Evolutionary conservation across 2,329 filamentous ascomycete species (phyloP).

Genomic region (Fusarium hainanense): DNA sequence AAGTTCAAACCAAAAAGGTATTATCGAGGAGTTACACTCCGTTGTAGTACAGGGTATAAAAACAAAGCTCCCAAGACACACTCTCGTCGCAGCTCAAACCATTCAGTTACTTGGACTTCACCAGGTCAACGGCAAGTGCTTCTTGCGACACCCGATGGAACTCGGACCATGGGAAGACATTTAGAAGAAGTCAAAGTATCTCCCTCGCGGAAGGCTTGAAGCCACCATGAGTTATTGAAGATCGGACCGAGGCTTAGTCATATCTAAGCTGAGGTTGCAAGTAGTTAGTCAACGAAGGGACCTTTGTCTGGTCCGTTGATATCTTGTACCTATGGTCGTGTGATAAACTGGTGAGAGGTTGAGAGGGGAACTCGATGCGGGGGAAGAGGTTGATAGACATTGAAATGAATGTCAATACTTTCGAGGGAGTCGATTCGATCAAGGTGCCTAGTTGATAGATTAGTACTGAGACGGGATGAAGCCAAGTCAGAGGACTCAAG

Average conservation of each 20-base stretch:
- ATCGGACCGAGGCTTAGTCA: conserved; percentile 9
- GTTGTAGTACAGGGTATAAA: not conserved
- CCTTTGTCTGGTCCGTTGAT: not conserved
- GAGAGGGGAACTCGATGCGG: not conserved
- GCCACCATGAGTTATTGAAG: not conserved
- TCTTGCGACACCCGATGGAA: not conserved
- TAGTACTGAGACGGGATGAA: not conserved
- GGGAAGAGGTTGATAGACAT: not conserved
- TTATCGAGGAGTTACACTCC: not conserved
- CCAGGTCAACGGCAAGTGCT: not conserved
- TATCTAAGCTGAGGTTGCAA: too few relatives aligned
- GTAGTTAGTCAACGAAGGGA: not conserved
- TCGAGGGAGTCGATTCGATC: too few relatives aligned
- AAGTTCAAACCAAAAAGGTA: not conserved
- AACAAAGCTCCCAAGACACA: not conserved
- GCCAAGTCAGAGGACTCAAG: not conserved
- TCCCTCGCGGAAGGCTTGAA: not conserved
- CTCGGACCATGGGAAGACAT: not conserved
- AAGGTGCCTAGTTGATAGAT: not conserved
- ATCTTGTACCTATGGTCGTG: not conserved
- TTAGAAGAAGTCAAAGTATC: not conserved
- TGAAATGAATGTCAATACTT: not conserved
- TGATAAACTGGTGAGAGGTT: not conserved
- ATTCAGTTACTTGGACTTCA: not conserved
- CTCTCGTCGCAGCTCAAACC: not conserved